A percentile compares a stretch with the other conserved stretches of the same genome.
Evolutionary conservation across 129 eudicot genomes (phyloP).

Genomic region (Flaveria linearis): DNA sequence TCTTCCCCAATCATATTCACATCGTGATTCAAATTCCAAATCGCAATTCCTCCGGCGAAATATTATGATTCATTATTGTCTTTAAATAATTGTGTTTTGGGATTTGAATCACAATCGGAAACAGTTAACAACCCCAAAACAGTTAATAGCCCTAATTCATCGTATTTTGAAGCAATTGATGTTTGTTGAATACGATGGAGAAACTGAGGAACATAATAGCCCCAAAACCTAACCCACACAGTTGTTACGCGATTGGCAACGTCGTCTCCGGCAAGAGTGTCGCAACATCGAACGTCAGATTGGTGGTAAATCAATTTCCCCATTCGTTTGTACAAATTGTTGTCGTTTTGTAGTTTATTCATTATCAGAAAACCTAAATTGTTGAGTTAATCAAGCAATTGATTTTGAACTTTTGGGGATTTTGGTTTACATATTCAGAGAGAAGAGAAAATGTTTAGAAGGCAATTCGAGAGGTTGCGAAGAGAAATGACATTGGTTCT

Average conservation of each 20-base stretch:
- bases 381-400: too few species aligned
- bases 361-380: too few species aligned
- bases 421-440: constrained; percentile 63
- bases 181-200: constrained; percentile 49
- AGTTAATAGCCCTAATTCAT: too few species aligned
- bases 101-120: too few species aligned
- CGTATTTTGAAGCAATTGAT: neutral
- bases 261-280: constrained; percentile 88
- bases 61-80: too few species aligned
- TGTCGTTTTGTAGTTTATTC: too few species aligned
- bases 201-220: constrained; percentile 67
- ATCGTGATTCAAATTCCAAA: too few species aligned
- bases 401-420: neutral
- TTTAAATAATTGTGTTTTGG: too few species aligned
- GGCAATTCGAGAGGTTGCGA: constrained; percentile 91
- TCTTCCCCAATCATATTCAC: too few species aligned
- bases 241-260: constrained; percentile 76
- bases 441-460: constrained; percentile 93
- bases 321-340: too few species aligned
- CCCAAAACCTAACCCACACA: constrained; percentile 82
- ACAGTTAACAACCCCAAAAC: too few species aligned
- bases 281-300: constrained; percentile 95
- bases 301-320: constrained; percentile 49
- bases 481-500: constrained; percentile 83
- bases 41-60: too few species aligned